Percentiles rank a stretch among this genome's conserved stretches.
Evolutionary conservation across 176 grass and related monocot species (phyloP).

Genomic region (Elymus sibiricus): DNA sequence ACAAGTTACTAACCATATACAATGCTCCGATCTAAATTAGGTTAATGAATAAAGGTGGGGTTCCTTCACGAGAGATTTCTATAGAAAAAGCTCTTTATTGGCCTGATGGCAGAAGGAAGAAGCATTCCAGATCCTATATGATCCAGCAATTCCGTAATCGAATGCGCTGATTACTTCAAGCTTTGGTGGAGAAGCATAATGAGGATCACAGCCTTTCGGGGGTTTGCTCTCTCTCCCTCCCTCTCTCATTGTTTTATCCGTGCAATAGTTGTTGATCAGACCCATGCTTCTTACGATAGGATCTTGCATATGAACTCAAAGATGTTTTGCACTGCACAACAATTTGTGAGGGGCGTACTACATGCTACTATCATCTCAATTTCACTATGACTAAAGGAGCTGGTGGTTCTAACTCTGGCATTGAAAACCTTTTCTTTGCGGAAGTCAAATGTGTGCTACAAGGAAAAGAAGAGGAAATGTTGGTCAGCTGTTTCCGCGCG

Average conservation of each 20-base stretch:
- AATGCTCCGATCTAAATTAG: neutral
- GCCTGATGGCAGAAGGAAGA: conserved; percentile 14
- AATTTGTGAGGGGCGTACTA: neutral
- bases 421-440: conserved; percentile 7
- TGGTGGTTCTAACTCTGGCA: neutral
- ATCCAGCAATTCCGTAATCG: neutral
- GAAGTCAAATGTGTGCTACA: neutral
- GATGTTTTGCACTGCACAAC: neutral
- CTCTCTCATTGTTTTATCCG: neutral
- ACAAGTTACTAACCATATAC: neutral
- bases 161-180: neutral
- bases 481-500: neutral
- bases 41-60: neutral
- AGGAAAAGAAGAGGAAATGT: neutral
- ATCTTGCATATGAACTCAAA: neutral
- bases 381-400: conserved; percentile 20
- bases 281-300: neutral
- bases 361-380: conserved; percentile 12
- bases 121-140: neutral
- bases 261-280: neutral
- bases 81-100: neutral
- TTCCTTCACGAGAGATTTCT: neutral
- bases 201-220: neutral
- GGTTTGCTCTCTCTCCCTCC: neutral
- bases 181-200: neutral